A percentile compares a stretch with the other conserved stretches of the same genome.
Evolutionary conservation across 225 moss, liverwort and hornwort genomes (phyloP).

Genomic region (Pseudoscleropodium purum): DNA sequence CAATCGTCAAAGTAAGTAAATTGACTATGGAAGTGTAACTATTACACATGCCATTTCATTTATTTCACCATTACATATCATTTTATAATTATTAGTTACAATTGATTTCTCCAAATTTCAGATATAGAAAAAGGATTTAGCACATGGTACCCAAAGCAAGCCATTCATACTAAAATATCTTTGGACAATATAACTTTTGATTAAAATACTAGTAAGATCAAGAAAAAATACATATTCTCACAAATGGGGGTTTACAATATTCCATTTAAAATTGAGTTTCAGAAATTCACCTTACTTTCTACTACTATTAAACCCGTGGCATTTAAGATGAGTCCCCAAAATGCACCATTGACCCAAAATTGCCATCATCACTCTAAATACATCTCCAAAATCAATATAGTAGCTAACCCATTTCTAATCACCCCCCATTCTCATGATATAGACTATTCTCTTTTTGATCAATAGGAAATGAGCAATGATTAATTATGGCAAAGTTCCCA

Average conservation of each 20-base stretch:
- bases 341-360: accelerated
- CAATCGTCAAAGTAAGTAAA: not conserved
- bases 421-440: too few species aligned
- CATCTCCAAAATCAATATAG: not conserved
- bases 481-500: too few species aligned
- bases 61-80: not conserved
- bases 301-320: not conserved
- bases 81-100: not conserved
- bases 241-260: not conserved
- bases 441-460: too few species aligned
- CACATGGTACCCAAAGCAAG: not conserved
- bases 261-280: not conserved
- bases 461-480: too few species aligned
- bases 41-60: not conserved
- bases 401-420: too few species aligned
- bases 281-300: not conserved
- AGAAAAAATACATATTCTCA: not conserved
- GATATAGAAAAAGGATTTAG: too few species aligned
- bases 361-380: accelerated
- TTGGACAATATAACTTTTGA: not conserved
- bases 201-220: not conserved
- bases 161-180: accelerated
- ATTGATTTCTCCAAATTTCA: not conserved
- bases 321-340: accelerated
- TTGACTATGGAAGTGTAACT: not conserved